Evolutionary conservation across 768 basidiomycete genomes (phyloP), one percentile per base, ranked within the genome.

Genomic region (Tephrocybe sp.): DNA sequence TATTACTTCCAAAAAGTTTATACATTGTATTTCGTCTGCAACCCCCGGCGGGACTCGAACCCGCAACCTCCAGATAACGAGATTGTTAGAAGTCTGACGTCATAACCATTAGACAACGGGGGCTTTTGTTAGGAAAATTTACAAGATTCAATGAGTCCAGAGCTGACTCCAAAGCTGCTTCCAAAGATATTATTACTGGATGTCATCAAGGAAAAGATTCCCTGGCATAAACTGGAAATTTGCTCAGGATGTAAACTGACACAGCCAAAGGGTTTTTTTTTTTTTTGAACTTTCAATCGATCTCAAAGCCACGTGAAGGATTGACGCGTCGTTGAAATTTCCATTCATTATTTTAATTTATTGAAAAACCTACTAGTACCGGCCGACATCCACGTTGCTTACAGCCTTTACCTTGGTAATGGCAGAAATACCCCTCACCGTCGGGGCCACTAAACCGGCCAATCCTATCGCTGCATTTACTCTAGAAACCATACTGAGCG

Each of bases 91-190:
- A 87, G 85, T 87, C 85, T 87, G 85, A 86, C 85, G 85, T 86
- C 85, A 87, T 87, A 84, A 74, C 85, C 85, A 87, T 87, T 86
- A 87, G 84, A 86, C 85, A 84, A 87, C 80, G 77, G 76, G 85
- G 84, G 84, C 85, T 55, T 64, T 11, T 21, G n/a, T n/a, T n/a
- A n/a, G n/a, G n/a, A n/a, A n/a, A n/a, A n/a, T n/a, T n/a, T n/a
- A n/a, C n/a, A n/a, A n/a, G n/a, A n/a, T n/a, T n/a, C n/a, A n/a
- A n/a, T n/a, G n/a, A n/a, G n/a, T n/a, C n/a, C n/a, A n/a, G n/a
- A n/a, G n/a, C n/a, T n/a, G n/a, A n/a, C n/a, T n/a, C n/a, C n/a
- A n/a, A n/a, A n/a, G n/a, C n/a, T n/a, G n/a, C n/a, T n/a, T n/a
- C n/a, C n/a, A n/a, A n/a, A n/a, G n/a, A n/a, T n/a, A n/a, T n/a